Base-by-base conservation (phyloP, 2,329 filamentous ascomycete genomes). In the Arthroderma sp. region DNA sequence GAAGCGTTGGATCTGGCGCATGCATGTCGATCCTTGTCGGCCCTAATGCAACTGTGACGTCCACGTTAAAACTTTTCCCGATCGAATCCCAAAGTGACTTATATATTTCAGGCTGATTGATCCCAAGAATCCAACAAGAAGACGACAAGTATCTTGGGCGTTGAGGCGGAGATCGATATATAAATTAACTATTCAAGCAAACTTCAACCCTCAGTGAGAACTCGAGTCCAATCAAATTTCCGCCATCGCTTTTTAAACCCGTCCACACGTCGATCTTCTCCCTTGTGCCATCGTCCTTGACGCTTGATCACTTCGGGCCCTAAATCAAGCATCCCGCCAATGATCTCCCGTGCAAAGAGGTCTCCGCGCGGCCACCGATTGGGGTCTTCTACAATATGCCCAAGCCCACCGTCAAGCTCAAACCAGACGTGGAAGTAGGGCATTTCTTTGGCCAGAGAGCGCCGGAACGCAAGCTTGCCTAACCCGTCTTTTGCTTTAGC, bases 371-470 rank as follows among this genome's bases (percentile, higher is more conserved):
- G 93, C 91, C 91, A 98, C 42, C 80, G 72, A 40, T 78, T 74
- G 29, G 79, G 70, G 54, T 98, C 85, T 65, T 98, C 91, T 0
- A 98, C 84, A 6, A 98, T 72, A 61, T 98, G 91, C 0, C 86
- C 91, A 52, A 98, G 66, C 0, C 91, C 91, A 2, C 91, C 91
- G 58, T 98, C 88, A 1, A 98, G 69, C 43, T 79, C 77, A 60
- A 96, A 96, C 88, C 89, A 98, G 15, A 82, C 89, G 62, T 98
- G 91, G 57, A 98, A 98, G 62, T 98, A 98, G 0, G 93, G 89
- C 84, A 93, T 89, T 68, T 98, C 89, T 66, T 93, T 94, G 8
- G 85, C 86, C 49, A 98, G 71, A 15, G 76, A 82, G 46, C 80
- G 74, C 1, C 89, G 75, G 62, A 98, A 98, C 1, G 91, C 88